Evolutionary conservation across 108 stramenopile species (phyloP).

Genomic region (Chaetoceros muelleri): DNA sequence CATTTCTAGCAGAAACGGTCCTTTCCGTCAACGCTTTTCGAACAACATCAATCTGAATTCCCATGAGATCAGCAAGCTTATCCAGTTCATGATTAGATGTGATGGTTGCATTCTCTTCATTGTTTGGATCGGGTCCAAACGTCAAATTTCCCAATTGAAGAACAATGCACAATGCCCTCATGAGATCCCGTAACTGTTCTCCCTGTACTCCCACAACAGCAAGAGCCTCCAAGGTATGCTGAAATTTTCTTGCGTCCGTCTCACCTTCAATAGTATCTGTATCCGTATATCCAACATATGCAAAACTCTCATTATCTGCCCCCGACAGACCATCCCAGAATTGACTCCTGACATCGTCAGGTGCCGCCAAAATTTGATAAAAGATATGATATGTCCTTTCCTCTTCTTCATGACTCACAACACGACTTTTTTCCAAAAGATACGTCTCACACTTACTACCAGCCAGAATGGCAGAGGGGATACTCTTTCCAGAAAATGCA

Average conservation of each 20-base stretch:
- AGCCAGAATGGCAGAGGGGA: constrained; percentile 42
- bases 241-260: constrained; percentile 77
- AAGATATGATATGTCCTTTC: constrained; percentile 99
- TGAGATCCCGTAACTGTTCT: constrained; percentile 42
- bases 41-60: constrained; percentile 35
- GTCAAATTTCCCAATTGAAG: constrained; percentile 79
- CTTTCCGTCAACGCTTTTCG: constrained; percentile 65
- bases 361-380: constrained; percentile 92
- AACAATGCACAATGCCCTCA: constrained; percentile 68
- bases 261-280: constrained; percentile 61
- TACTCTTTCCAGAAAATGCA: constrained; percentile 20
- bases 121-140: constrained; percentile 42
- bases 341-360: constrained; percentile 41
- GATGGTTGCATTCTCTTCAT: constrained; percentile 43
- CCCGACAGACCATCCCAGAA: constrained; percentile 74
- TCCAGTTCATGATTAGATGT: constrained; percentile 38
- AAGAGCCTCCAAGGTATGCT: constrained; percentile 59
- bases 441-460: constrained; percentile 80
- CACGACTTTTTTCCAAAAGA: constrained; percentile 94
- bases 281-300: constrained; percentile 48
- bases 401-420: constrained; percentile 84
- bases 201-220: constrained; percentile 58
- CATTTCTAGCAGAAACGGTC: constrained; percentile 51
- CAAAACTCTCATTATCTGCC: constrained; percentile 48
- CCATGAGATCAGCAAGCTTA: constrained; percentile 64